Conservation (phyloP, 2,329 filamentous ascomycete genomes). For the Pseudogymnoascus sp. region DNA sequence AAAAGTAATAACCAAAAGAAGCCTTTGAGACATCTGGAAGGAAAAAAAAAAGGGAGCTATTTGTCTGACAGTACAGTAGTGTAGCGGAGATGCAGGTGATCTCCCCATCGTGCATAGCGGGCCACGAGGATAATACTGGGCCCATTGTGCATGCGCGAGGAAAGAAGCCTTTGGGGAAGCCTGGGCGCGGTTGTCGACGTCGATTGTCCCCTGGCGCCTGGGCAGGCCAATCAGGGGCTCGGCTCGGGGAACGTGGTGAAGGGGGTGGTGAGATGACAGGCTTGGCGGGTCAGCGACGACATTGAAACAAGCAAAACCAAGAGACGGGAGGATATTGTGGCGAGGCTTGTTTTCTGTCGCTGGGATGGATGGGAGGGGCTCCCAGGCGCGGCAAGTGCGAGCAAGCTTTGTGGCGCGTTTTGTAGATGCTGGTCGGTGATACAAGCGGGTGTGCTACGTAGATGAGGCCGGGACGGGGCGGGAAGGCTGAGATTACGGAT, state of each 20-base stretch:
- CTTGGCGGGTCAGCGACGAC: neutral
- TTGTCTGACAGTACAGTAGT: slow-evolving; percentile 7
- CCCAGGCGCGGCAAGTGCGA: neutral
- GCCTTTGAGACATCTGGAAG: neutral
- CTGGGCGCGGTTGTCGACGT: neutral
- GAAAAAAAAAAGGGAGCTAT: neutral
- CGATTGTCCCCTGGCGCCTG: neutral
- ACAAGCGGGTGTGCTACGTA: neutral
- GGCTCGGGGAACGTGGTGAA: neutral
- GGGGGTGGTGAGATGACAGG: neutral
- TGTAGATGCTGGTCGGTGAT: neutral
- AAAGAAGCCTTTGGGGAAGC: neutral
- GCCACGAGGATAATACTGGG: neutral
- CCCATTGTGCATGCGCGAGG: neutral
- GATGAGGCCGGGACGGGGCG: neutral
- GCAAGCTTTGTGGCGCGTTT: slow-evolving; percentile 5
- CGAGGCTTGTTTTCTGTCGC: neutral
- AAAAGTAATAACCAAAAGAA: neutral
- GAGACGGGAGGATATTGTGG: neutral
- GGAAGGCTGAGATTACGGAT: neutral
- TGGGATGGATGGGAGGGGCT: neutral
- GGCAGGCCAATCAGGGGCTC: neutral
- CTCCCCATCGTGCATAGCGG: neutral
- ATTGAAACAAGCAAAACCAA: slow-evolving; percentile 6
- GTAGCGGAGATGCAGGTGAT: neutral